Base-by-base conservation (phyloP, 305 asterid genomes). In the Solanum hybrid region DNA sequence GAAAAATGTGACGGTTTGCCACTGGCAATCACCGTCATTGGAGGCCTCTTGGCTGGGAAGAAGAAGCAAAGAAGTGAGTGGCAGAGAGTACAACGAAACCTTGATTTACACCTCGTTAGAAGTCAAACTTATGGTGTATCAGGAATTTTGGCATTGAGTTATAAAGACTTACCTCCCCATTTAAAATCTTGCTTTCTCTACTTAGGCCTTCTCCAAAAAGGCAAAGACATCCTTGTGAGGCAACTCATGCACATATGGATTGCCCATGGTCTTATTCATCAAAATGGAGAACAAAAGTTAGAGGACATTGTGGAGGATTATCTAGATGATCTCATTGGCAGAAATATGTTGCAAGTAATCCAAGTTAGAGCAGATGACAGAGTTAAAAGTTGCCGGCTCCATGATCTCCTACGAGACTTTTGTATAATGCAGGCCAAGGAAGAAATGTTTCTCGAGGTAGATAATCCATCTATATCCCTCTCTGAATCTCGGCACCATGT, bases 281-380 rank as follows among this genome's bases (percentile, higher is more conserved):
- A 34, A 5, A 35, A 77, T 13, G 91, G 80, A 24, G 87, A n/a
- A 46, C 27, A 86, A 73, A 79, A 46, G 3, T 36, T 87, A 66
- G 91, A 84, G 90, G 91, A 91, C 7, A 24, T 29, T 9, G 93
- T 75, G 17, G 77, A 56, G 86, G 36, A 36, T 11, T 90, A 87
- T 66, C 88, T 91, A 12, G 89, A 90, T 35, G 79, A 89, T 37
- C 22, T 91, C 66, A 91, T 90, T 17, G 12, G 77, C n/a, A 82
- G 90, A 36, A 89, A 87, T 87, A 86, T 91, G 92, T 71, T 90
- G 26, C 84, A 89, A 89, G 87, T 89, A 4, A 79, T 26, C 38
- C 72, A 20, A 66, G 37, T 69, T 4, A 46, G 11, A 11, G 73
- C 84, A 36, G 72, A 77, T 51, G 85, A 66, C 24, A 22, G 46